Evolutionary conservation across 352 stramenopile species (phyloP).

Genomic region (Aphanomyces cochlioides): DNA sequence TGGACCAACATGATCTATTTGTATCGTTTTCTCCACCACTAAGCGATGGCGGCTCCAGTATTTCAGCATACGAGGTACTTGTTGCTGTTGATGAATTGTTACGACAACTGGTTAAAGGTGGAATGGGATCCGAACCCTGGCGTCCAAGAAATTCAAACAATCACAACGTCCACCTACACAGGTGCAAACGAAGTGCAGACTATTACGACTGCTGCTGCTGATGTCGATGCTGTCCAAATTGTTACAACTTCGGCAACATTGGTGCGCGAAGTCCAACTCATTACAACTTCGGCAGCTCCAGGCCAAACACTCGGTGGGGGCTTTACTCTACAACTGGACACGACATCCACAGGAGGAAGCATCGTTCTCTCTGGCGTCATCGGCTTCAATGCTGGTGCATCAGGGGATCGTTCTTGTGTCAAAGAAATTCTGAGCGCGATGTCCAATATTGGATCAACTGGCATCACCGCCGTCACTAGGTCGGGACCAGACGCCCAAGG

Average conservation of each 20-base stretch:
- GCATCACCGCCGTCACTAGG: slow-evolving; percentile 58
- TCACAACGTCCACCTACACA: slow-evolving; percentile 73
- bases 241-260: slow-evolving; percentile 70
- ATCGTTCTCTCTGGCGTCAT: slow-evolving; percentile 91
- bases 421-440: slow-evolving; percentile 76
- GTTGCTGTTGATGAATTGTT: neutral
- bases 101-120: slow-evolving; percentile 40
- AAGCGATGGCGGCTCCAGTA: slow-evolving; percentile 63
- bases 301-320: slow-evolving; percentile 80
- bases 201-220: slow-evolving; percentile 76
- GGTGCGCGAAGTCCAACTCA: slow-evolving; percentile 67
- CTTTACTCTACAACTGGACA: slow-evolving; percentile 91
- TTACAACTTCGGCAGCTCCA: slow-evolving; percentile 80
- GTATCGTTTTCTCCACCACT: slow-evolving; percentile 71
- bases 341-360: slow-evolving; percentile 73
- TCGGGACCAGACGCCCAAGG: slow-evolving; percentile 69
- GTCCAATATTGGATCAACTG: slow-evolving; percentile 58
- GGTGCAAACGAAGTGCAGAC: slow-evolving; percentile 93
- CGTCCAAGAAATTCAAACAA: slow-evolving; percentile 84
- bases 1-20: slow-evolving; percentile 67
- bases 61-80: slow-evolving; percentile 55
- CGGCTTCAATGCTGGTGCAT: slow-evolving; percentile 64
- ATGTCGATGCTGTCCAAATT: slow-evolving; percentile 88
- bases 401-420: slow-evolving; percentile 48
- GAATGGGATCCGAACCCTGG: slow-evolving; percentile 91